Evolutionary conservation across 805 yeast species (phyloP), one percentile per base, ranked within the genome.

Genomic region (Grigorovia humatica): DNA sequence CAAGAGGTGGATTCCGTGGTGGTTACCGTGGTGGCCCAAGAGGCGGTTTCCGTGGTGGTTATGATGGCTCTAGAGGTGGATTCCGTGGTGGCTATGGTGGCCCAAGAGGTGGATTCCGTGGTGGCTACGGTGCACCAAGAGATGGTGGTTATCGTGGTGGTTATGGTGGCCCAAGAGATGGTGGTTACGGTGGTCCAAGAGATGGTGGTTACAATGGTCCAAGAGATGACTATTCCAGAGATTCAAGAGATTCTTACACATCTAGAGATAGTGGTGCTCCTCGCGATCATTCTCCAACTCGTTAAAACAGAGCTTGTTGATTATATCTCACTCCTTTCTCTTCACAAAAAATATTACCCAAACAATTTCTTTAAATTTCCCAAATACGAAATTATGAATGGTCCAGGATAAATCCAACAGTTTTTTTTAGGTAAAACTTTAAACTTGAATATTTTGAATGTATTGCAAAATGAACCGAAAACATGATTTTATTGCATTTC

Each of bases 221-320:
- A 50, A 62, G 62, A 64, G 61, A 66, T 52, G 72, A 61, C 48
- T 63, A 59, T 52, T 66, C 56, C 51, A 65, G 61, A 52, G 63
- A 54, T 43, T 61, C 59, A 59, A 57, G 70, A 62, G 67, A 70
- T 58, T 58, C 56, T 5, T 62, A 57, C 46, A 44, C 48, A 44
- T 49, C 51, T 20, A 49, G 51, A 50, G 52, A 50, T 11, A 45
- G 45, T 49, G 65, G 63, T 47, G 57, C 57, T 40, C 63, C 69
- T 52, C 77, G 85, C 67, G 85, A 81, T 68, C 82, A 88, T 78
- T 82, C 89, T 54, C 88, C 89, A 70, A 77, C 84, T 57, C 81
- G 88, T 73, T 82, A 80, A 69, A 80, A 29, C 20, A 41, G 11
- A 11, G 15, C 4, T 32, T 32, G 15, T 11, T 32, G 15, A 32